Evolutionary conservation across 2,329 filamentous ascomycete species (phyloP).

Genomic region (Basipetospora sp.): DNA sequence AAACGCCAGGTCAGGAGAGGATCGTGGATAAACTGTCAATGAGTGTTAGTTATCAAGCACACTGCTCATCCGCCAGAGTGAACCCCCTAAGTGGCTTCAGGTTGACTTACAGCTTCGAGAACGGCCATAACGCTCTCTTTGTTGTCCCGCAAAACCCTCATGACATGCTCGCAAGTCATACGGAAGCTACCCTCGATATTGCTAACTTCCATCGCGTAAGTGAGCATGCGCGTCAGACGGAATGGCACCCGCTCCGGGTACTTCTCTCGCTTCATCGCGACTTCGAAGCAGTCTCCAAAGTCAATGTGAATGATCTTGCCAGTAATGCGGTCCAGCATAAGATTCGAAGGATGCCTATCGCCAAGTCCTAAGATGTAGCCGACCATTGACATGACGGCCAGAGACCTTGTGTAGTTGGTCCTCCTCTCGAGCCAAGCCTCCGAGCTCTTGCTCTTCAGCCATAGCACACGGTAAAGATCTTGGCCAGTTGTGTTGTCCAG

Average conservation of each 20-base stretch:
- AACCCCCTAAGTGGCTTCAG: too few species aligned
- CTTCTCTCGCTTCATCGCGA: conserved; percentile 98
- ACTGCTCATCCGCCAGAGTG: too few species aligned
- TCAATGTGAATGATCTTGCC: conserved; percentile 98
- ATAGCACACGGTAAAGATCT: conserved; percentile 91
- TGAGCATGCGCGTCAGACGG: conserved; percentile 95
- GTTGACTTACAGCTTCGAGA: conserved; percentile 76
- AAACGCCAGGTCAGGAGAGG: conserved; percentile 97
- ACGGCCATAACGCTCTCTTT: conserved; percentile 99
- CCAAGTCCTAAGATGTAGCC: conserved; percentile 95
- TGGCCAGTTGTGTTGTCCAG: conserved; percentile 98
- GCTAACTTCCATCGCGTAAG: conserved; percentile 98
- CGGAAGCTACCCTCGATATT: conserved; percentile 98
- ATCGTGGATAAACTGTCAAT: conserved; percentile 81
- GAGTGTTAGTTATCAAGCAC: conserved; percentile 4
- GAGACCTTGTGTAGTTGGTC: conserved; percentile 94
- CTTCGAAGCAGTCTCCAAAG: conserved; percentile 98
- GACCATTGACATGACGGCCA: conserved; percentile 99
- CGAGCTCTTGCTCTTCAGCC: conserved; percentile 96
- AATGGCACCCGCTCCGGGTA: conserved; percentile 96
- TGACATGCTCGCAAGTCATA: conserved; percentile 95
- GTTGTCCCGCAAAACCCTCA: conserved; percentile 90
- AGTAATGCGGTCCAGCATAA: conserved; percentile 91
- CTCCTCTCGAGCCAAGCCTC: conserved; percentile 94
- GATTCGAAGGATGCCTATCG: conserved; percentile 90